phyloP scores from a whole-genome alignment of 352 stramenopile species.

The Pythium folliculosum region DNA sequence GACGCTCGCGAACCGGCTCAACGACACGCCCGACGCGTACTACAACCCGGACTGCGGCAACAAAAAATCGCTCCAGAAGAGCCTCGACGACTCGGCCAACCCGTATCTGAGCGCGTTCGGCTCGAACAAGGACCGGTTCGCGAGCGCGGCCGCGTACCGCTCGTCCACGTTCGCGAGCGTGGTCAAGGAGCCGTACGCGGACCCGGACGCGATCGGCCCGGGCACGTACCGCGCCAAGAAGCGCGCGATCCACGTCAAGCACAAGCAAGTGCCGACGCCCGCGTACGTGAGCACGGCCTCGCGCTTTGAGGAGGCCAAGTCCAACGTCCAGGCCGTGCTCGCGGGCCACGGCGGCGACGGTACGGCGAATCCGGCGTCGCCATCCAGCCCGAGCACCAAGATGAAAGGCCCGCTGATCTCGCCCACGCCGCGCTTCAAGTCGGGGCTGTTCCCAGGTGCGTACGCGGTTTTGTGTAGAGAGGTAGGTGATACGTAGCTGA shows the following conservation, averaged over 20 bases:
- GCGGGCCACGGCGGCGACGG: conserved; percentile 11
- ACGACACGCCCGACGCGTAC: conserved; percentile 48
- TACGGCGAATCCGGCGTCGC: background rate
- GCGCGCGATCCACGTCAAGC: conserved; percentile 60
- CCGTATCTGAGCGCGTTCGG: conserved; percentile 56
- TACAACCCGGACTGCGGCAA: conserved; percentile 68
- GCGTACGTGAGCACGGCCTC: conserved; percentile 58
- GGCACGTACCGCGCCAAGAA: conserved; percentile 65
- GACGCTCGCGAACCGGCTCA: conserved; percentile 42
- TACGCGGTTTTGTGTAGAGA: background rate
- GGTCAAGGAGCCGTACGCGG: conserved; percentile 71
- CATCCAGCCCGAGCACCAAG: conserved; percentile 33
- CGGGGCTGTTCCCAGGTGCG: conserved; percentile 58
- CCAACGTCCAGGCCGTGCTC: conserved; percentile 52
- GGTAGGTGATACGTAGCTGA: background rate
- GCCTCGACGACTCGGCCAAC: conserved; percentile 49
- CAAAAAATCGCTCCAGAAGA: conserved; percentile 60
- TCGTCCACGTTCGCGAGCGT: conserved; percentile 69
- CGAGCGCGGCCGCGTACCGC: conserved; percentile 64
- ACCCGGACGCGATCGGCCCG: conserved; percentile 55
- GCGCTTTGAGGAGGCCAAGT: conserved; percentile 57
- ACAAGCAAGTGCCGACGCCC: conserved; percentile 55
- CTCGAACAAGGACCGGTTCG: conserved; percentile 67
- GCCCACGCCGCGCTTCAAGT: conserved; percentile 72
- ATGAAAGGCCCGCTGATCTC: conserved; percentile 54